Base-by-base conservation (phyloP, 78 protist genomes). In the Guillardia theta region DNA sequence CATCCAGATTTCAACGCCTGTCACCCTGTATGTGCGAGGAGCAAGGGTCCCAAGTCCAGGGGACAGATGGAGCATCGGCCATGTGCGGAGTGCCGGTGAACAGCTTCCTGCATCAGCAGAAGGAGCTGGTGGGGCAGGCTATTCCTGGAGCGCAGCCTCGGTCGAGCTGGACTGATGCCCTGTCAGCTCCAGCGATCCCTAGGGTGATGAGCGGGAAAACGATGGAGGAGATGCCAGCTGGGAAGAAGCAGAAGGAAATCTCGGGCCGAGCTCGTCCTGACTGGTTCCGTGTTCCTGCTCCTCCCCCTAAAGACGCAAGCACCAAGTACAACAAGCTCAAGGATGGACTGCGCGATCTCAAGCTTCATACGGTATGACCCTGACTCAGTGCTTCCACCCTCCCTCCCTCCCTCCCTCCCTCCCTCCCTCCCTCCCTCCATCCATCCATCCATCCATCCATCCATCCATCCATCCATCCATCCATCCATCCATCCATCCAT, bases 261-360 rank as follows among this genome's bases (percentile, higher is more conserved):
- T 78, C 90, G 6, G 90, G 90, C 18, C 1, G 90, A 36, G 18
- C 90, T 24, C 90, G 90, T 5, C 90, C 90, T 15, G 45, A 37
- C 50, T 78, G 90, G 90, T 78, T 78, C 50, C 90, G 48, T 21
- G 90, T 78, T 1, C 90, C 90, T 10, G 90, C 90, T 43, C 90
- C 90, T 0, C 90, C 90, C 3, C 90, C 90, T 0, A 4, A 15
- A 37, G 47, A 18, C 90, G 22, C 24, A 0, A 36, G 33, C 45
- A n/a, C 90, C 8, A 78, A 78, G 33, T 78, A 78, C 90, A 43
- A 1, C 24, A 37, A 43, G 50, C 90, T 78, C 50, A 78, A 78
- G 48, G 50, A 78, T 3, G 90, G 90, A n/a, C 9, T 78, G 90
- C 90, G 90, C 45, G 45, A 37, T 30, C 39, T 78, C 53, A 78